Percentiles rank a stretch among this genome's conserved stretches.
Evolutionary conservation across 176 grass and related monocot genomes (phyloP).

Genomic region (Bromus sterilis): DNA sequence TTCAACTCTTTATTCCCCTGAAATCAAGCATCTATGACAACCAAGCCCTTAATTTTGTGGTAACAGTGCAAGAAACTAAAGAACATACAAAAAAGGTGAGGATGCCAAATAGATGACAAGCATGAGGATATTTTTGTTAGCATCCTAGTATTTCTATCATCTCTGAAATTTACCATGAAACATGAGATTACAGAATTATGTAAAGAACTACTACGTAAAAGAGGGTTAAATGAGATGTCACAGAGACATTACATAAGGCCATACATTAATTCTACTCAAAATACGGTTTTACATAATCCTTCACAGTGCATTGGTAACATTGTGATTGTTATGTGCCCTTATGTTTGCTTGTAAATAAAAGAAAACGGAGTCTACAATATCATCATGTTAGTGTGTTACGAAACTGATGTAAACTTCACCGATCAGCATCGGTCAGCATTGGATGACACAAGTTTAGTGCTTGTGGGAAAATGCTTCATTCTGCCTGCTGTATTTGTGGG

Average conservation of each 20-base stretch:
- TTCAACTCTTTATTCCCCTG: background rate
- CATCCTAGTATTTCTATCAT: background rate
- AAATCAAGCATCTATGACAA: background rate
- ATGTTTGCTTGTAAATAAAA: background rate
- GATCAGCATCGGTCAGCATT: background rate
- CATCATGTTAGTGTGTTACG: background rate
- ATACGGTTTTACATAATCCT: background rate
- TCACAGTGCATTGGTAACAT: background rate
- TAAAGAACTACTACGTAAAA: background rate
- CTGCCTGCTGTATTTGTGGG: background rate
- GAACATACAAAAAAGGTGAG: background rate
- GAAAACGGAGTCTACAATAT: background rate
- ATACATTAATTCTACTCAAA: background rate
- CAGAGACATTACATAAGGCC: background rate
- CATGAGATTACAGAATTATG: background rate
- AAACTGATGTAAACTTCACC: background rate
- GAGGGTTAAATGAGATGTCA: background rate
- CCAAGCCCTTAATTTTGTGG: background rate
- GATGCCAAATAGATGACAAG: background rate
- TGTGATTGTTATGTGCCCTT: background rate
- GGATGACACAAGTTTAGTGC: background rate
- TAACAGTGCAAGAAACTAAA: background rate
- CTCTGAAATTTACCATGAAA: background rate
- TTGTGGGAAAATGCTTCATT: background rate
- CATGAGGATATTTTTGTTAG: background rate